These are phyloP conservation scores for Mucor circinelloides DNA, from an alignment of 371 early-diverging fungal genomes.

Conservation along the genomic window DNA sequence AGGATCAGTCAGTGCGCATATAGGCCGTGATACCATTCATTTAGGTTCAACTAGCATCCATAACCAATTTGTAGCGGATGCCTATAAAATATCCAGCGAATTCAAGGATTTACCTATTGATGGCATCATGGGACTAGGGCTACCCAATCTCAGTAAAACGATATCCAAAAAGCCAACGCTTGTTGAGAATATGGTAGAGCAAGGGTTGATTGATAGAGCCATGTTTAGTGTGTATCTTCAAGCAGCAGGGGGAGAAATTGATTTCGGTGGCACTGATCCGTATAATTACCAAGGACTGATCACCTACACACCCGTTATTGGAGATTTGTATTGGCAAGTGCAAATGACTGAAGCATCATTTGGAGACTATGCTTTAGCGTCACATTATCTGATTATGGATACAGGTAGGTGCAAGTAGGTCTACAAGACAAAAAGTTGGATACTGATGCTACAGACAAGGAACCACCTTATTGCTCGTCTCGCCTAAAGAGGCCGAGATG, in stretches of 20 bases:
- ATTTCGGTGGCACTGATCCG: constrained; percentile 67
- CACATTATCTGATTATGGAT: constrained; percentile 53
- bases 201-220: constrained; percentile 57
- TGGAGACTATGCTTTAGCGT: constrained; percentile 29
- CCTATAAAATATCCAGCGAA: constrained; percentile 53
- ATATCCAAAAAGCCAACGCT: constrained; percentile 51
- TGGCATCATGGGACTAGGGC: constrained; percentile 72
- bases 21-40: constrained; percentile 54
- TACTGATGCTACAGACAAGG: constrained; percentile 29
- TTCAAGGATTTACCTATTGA: constrained; percentile 66
- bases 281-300: constrained; percentile 51
- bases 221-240: constrained; percentile 70
- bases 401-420: constrained; percentile 33
- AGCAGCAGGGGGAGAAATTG: constrained; percentile 57
- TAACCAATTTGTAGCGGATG: constrained; percentile 56
- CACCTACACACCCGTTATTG: constrained; percentile 65
- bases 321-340: constrained; percentile 78
- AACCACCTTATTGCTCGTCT: constrained; percentile 69
- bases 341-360: constrained; percentile 56
- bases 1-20: constrained; percentile 54
- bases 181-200: constrained; percentile 69
- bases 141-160: constrained; percentile 54
- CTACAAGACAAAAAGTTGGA: not conserved
- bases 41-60: constrained; percentile 40
- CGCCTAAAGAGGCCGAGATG: constrained; percentile 64